phyloP scores from a whole-genome alignment of 495 filamentous ascomycete species.

The Parathielavia appendiculata region DNA sequence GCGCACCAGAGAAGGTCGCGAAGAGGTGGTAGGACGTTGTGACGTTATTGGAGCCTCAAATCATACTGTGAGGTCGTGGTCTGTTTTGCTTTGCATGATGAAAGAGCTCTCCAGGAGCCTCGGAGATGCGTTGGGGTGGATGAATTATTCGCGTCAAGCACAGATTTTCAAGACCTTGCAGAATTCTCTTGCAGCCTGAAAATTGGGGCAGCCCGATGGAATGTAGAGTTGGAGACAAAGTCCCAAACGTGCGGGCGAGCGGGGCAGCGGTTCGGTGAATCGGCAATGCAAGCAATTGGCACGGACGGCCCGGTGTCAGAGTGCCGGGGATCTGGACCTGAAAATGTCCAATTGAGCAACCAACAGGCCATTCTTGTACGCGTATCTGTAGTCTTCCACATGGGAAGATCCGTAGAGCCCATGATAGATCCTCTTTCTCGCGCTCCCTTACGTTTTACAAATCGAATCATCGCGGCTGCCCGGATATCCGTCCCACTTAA shows the following conservation, averaged over 20 bases:
- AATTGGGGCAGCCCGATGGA: constrained; percentile 7
- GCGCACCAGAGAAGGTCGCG: constrained; percentile 6
- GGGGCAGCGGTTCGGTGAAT: background rate
- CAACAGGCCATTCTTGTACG: too few relatives aligned
- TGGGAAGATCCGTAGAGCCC: too few relatives aligned
- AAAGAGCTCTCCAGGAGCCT: constrained; percentile 11
- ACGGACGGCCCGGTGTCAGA: too few relatives aligned
- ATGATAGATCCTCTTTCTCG: too few relatives aligned
- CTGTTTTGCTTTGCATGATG: constrained; percentile 4
- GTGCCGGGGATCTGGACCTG: too few relatives aligned
- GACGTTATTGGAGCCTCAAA: background rate
- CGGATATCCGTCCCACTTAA: background rate
- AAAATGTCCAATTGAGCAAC: too few relatives aligned
- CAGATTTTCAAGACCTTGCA: constrained; percentile 4
- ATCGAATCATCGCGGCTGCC: background rate
- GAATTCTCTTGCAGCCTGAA: background rate
- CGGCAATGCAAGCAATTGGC: background rate
- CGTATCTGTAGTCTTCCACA: too few relatives aligned
- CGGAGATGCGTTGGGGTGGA: background rate
- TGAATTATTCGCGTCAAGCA: background rate
- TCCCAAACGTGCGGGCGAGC: too few relatives aligned
- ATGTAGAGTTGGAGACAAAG: too few relatives aligned
- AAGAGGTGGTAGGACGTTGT: background rate
- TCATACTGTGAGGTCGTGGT: constrained; percentile 9
- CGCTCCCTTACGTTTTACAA: too few relatives aligned